phyloP scores from a whole-genome alignment of 202 grass and related monocot species.

The Schoenoplectus tabernaemontani region DNA sequence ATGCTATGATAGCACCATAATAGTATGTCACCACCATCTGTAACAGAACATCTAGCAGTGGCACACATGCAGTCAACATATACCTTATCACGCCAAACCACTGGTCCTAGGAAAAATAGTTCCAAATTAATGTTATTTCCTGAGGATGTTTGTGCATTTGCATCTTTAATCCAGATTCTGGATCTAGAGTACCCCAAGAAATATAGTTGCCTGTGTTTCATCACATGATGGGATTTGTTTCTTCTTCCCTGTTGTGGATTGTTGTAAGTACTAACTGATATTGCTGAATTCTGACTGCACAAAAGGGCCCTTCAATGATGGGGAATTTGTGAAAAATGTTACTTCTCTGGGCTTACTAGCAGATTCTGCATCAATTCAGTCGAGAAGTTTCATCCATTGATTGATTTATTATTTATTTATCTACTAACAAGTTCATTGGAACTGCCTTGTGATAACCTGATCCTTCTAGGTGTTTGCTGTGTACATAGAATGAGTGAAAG shows the following conservation, averaged over 20 bases:
- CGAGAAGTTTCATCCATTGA: neutral
- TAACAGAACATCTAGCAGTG: neutral
- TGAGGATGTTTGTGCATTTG: neutral
- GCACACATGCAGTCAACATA: neutral
- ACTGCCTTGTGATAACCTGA: slow-evolving; percentile 14
- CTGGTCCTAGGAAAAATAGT: neutral
- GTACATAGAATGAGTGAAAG: slow-evolving; percentile 15
- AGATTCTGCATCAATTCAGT: slow-evolving; percentile 5
- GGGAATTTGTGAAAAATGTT: slow-evolving; percentile 1
- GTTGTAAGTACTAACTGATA: slow-evolving; percentile 4
- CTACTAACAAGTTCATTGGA: slow-evolving; percentile 13
- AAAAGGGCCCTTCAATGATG: slow-evolving; percentile 6
- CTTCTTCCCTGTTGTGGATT: neutral
- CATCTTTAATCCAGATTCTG: slow-evolving; percentile 6
- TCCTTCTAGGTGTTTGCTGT: slow-evolving; percentile 16
- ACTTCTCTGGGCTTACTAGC: neutral
- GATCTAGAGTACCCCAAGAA: neutral
- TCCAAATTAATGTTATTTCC: neutral
- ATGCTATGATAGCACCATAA: neutral
- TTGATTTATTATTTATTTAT: slow-evolving; percentile 13
- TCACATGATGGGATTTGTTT: neutral
- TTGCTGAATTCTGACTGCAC: slow-evolving; percentile 11
- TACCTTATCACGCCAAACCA: neutral
- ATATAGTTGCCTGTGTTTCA: neutral
- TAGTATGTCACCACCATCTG: neutral